These are phyloP conservation scores for Collybia mongolica DNA, from an alignment of 768 basidiomycete species.

Conservation along the genomic window DNA sequence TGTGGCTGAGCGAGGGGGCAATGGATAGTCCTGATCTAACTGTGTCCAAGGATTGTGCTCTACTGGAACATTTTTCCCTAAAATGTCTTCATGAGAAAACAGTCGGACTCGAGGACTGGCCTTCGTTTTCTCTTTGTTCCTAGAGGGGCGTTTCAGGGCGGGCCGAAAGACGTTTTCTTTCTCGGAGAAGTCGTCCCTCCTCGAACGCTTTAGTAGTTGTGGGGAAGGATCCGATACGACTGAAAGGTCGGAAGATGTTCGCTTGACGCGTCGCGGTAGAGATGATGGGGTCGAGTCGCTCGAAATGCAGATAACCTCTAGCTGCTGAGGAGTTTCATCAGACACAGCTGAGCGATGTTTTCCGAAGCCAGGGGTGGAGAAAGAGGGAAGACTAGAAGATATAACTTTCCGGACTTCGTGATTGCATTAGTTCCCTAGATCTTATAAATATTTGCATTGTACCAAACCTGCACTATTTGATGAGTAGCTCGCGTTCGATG, in stretches of 20 bases:
- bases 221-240: constrained; percentile 27
- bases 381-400: constrained; percentile 31
- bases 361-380: constrained; percentile 45
- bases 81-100: too few relatives aligned
- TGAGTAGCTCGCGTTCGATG: constrained; percentile 1
- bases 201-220: constrained; percentile 31
- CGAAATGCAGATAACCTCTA: constrained; percentile 32
- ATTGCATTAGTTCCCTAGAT: background rate
- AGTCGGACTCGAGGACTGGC: too few relatives aligned
- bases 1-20: constrained; percentile 1
- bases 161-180: constrained; percentile 33
- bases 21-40: constrained; percentile 23
- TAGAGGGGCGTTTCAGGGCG: background rate
- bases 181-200: constrained; percentile 20
- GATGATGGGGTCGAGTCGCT: constrained; percentile 35
- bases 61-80: background rate
- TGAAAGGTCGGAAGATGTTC: constrained; percentile 38
- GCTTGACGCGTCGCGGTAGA: constrained; percentile 30
- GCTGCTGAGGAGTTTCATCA: constrained; percentile 14
- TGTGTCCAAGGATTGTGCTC: constrained; percentile 24
- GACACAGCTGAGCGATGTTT: constrained; percentile 19
- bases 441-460: background rate
- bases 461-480: background rate
- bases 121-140: constrained; percentile 13
- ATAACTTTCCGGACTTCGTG: constrained; percentile 23